Evolutionary conservation across 2,329 filamentous ascomycete species (phyloP), one percentile per base, ranked within the genome.

Genomic region (Mollisiaceae sp.): DNA sequence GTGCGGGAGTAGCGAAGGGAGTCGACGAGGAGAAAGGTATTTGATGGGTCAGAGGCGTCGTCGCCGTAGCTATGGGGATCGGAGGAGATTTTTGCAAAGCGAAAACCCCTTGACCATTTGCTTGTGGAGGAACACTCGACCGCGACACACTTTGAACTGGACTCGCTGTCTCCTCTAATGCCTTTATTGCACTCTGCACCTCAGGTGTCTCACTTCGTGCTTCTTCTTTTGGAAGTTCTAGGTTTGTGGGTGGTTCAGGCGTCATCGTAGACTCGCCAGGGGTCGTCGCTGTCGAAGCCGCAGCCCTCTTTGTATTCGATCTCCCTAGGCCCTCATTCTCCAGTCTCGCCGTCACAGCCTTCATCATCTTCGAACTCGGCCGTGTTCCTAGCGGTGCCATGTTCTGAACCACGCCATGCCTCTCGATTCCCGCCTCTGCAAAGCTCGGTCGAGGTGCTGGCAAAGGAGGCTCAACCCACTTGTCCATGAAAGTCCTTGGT

Each of bases 381-480:
- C 89, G 82, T 62, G 88, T 85, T 47, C 93, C 93, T 63, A 97
- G 80, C 32, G 93, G 89, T 61, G 89, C 89, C 93, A 97, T 97
- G 73, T 89, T 89, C 78, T 92, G 89, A 65, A 96, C 82, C 20
- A 96, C 91, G 69, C 91, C 91, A 77, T 88, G 87, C 58, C 90
- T 84, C 73, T 90, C 82, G 71, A 95, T 84, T 54, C 91, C 91
- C 45, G 73, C 71, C 76, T 97, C 92, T 81, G 92, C 88, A 75
- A 90, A 97, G 76, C 91, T 94, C 12, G 93, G 83, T 56, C 80
- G 80, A 56, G 83, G 82, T 57, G 77, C 75, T 65, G 83, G 82
- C 56, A 85, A 73, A 43, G 82, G 77, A 58, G 88, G 88, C 77
- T 90, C 88, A 47, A 82, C 77, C 87, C 85, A 88, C 65, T 72